These are phyloP conservation scores for Phaseolus coccineus DNA, from an alignment of 331 rosid genomes.

Conservation along the genomic window DNA sequence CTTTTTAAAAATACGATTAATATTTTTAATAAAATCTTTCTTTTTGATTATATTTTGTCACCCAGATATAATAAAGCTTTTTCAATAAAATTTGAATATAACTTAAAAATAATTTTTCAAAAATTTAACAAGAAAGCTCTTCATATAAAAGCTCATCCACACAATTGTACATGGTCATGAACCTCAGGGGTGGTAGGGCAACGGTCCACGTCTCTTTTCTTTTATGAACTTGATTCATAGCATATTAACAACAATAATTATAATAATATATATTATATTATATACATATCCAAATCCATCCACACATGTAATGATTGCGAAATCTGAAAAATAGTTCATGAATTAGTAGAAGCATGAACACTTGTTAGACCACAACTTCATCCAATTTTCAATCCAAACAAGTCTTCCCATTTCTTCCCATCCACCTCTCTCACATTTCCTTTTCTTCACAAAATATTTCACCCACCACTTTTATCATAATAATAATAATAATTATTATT, in stretches of 20 bases:
- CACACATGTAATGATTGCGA: not conserved
- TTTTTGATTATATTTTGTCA: too few relatives aligned
- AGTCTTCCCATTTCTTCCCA: not conserved
- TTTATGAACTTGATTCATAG: not conserved
- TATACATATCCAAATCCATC: not conserved
- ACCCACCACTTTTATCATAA: slow-evolving; percentile 6
- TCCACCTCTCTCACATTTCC: not conserved
- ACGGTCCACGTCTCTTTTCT: not conserved
- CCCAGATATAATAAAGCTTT: too few relatives aligned
- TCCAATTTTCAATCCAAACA: not conserved
- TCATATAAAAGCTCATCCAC: not conserved
- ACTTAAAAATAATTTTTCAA: too few relatives aligned
- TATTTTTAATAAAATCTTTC: too few relatives aligned
- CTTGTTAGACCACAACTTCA: slow-evolving; percentile 12
- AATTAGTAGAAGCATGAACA: slow-evolving; percentile 1
- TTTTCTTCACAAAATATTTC: not conserved
- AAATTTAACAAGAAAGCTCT: not conserved
- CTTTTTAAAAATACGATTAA: too few relatives aligned
- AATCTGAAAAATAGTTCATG: not conserved
- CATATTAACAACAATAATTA: not conserved
- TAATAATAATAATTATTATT: not conserved
- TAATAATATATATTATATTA: too few relatives aligned
- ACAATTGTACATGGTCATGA: not conserved
- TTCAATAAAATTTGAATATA: too few relatives aligned
- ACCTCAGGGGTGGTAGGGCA: not conserved